A percentile compares a stretch with the other conserved stretches of the same genome.
phyloP scores from a whole-genome alignment of 2,329 filamentous ascomycete species.

The Huntiella decipiens region DNA sequence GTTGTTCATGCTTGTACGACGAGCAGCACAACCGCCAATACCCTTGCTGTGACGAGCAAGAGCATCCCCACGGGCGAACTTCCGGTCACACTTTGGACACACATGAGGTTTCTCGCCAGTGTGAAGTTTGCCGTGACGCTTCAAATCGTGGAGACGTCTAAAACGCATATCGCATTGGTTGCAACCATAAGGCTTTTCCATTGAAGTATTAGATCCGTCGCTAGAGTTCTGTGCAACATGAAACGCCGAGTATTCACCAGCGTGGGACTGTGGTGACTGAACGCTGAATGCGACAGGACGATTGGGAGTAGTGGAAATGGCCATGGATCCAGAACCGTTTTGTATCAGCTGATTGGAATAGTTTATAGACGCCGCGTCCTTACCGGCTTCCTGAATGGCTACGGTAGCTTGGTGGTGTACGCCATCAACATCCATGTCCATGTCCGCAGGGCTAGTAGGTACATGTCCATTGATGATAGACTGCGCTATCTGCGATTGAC shows the following conservation, averaged over 20 bases:
- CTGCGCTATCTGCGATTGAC: slow-evolving; percentile 30
- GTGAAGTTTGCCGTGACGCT: slow-evolving; percentile 89
- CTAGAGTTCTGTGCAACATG: neutral
- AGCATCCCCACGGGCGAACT: slow-evolving; percentile 89
- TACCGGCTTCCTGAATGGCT: slow-evolving; percentile 7
- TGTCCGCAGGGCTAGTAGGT: slow-evolving; percentile 31
- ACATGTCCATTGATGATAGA: slow-evolving; percentile 25
- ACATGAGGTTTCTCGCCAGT: slow-evolving; percentile 91
- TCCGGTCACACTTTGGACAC: slow-evolving; percentile 82
- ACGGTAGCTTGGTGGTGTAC: slow-evolving; percentile 17
- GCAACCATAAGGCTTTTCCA: slow-evolving; percentile 88
- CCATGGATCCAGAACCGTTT: slow-evolving; percentile 16
- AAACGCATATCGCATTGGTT: slow-evolving; percentile 87
- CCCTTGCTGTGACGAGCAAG: slow-evolving; percentile 90
- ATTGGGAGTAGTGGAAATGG: slow-evolving; percentile 25
- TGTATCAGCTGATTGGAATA: slow-evolving; percentile 32
- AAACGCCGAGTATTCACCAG: slow-evolving; percentile 6
- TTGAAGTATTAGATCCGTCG: neutral
- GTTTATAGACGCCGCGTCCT: slow-evolving; percentile 33
- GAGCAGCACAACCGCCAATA: slow-evolving; percentile 81
- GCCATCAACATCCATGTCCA: slow-evolving; percentile 32
- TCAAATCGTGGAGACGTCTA: slow-evolving; percentile 79
- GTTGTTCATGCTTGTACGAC: slow-evolving; percentile 67
- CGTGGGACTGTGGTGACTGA: slow-evolving; percentile 18
- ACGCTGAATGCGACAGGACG: slow-evolving; percentile 41